These are phyloP conservation scores for Cystobasidium slooffiae DNA, from an alignment of 1,284 basidiomycete species.

Conservation along the genomic window DNA sequence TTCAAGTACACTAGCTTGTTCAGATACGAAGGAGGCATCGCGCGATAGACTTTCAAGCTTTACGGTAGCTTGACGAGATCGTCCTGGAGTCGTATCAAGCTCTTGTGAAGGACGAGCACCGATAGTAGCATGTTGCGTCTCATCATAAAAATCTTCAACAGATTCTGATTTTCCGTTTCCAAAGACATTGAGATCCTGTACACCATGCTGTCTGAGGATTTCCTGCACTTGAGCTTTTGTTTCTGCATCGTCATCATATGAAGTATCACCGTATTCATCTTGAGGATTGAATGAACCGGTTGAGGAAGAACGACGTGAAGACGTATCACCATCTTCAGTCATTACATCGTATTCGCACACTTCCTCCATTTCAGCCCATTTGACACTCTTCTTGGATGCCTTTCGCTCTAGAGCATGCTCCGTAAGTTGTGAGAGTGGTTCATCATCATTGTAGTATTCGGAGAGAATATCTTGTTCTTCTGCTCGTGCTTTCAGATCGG, in stretches of 20 bases:
- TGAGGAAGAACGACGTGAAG: conserved; percentile 33
- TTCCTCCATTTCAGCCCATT: conserved; percentile 44
- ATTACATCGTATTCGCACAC: conserved; percentile 41
- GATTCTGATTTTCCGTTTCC: background rate
- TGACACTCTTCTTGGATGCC: conserved; percentile 40
- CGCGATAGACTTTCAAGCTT: background rate
- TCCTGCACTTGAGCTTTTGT: conserved; percentile 25
- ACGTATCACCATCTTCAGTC: conserved; percentile 41
- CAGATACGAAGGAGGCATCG: conserved; percentile 35
- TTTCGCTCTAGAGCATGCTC: conserved; percentile 27
- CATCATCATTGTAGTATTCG: conserved; percentile 26
- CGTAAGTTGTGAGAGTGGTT: background rate
- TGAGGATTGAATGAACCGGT: conserved; percentile 22
- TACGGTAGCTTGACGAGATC: conserved; percentile 7
- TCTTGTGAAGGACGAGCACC: background rate
- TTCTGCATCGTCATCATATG: conserved; percentile 22
- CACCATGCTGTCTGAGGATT: conserved; percentile 23
- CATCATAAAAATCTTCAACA: conserved; percentile 26
- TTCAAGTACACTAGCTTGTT: conserved; percentile 41
- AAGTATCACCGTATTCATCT: conserved; percentile 26
- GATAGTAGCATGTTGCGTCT: conserved; percentile 15
- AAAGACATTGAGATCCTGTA: conserved; percentile 20
- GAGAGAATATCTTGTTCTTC: conserved; percentile 21
- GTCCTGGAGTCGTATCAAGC: conserved; percentile 4
- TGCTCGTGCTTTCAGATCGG: conserved; percentile 34